A percentile compares a stretch with the other conserved stretches of the same genome.
Conservation (phyloP, 805 yeast genomes). For the Saccharomycopsis fodiens region DNA sequence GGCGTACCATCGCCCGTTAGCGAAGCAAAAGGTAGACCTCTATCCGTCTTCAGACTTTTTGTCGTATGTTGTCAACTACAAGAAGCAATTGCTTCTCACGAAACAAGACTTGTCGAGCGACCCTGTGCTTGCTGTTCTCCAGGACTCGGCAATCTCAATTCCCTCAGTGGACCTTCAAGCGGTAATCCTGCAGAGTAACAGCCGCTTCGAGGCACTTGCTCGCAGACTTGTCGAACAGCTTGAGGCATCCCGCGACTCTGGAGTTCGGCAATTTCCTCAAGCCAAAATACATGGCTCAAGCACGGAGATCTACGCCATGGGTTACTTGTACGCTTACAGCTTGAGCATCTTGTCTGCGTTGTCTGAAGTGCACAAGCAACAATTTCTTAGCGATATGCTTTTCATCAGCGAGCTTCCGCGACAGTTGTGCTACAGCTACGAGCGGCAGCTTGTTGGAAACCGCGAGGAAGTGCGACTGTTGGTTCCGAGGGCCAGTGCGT, state of each 20-base stretch:
- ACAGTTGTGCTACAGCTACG: conserved; percentile 17
- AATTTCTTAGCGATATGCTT: conserved; percentile 5
- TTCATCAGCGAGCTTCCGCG: conserved; percentile 17
- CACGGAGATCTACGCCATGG: conserved; percentile 6
- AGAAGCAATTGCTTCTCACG: conserved; percentile 26
- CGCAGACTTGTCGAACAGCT: not conserved
- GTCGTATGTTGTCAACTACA: conserved; percentile 18
- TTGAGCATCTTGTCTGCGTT: conserved; percentile 15
- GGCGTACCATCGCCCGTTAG: not conserved
- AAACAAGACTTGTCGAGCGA: conserved; percentile 31
- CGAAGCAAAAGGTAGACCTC: not conserved
- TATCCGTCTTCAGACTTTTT: not conserved
- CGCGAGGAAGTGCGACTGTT: conserved; percentile 1
- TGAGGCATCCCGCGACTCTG: not conserved
- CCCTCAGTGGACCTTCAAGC: conserved; percentile 29
- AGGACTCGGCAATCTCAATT: conserved; percentile 42
- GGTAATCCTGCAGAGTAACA: not conserved
- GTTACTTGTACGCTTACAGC: conserved; percentile 7
- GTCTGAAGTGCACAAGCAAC: conserved; percentile 4
- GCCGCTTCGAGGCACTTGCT: not conserved
- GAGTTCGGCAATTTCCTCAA: not conserved
- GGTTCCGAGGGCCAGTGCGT: not conserved
- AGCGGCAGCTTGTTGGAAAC: conserved; percentile 3
- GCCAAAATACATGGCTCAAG: conserved; percentile 2
- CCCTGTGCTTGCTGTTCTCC: conserved; percentile 41